These are phyloP conservation scores for Aspergillus japonicus DNA, from an alignment of 2,329 filamentous ascomycete species.

Conservation along the genomic window DNA sequence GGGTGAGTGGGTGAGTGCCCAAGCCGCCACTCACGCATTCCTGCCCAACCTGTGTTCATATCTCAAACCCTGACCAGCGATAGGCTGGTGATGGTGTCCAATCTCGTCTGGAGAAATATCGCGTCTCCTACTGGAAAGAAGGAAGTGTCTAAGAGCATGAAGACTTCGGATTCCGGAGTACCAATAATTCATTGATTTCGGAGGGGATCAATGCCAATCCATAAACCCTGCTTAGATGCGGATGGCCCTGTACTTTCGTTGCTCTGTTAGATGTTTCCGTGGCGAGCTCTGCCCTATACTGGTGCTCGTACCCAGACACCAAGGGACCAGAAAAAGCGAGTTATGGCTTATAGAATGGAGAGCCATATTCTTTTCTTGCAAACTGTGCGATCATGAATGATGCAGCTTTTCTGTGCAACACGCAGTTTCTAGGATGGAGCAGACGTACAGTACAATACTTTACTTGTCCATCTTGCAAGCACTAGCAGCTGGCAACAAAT, in stretches of 20 bases:
- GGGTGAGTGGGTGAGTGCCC: conserved; percentile 26
- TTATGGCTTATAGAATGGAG: too few species aligned
- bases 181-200: neutral
- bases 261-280: too few species aligned
- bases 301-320: too few species aligned
- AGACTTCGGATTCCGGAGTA: neutral
- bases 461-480: too few species aligned
- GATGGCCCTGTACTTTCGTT: neutral
- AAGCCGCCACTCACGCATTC: conserved; percentile 36
- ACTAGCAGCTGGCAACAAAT: too few species aligned
- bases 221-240: neutral
- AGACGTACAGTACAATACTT: too few species aligned
- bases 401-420: neutral
- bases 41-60: conserved; percentile 34
- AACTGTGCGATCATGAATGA: neutral
- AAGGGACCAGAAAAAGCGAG: too few species aligned
- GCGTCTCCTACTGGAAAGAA: neutral
- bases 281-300: too few species aligned
- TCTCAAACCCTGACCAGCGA: neutral
- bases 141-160: neutral
- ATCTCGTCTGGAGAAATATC: neutral
- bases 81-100: neutral
- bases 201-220: neutral
- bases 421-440: too few species aligned
- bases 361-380: too few species aligned